These are phyloP conservation scores for Plasmodium blacklocki DNA, from an alignment of 169 alveolate genomes.

Conservation along the genomic window DNA sequence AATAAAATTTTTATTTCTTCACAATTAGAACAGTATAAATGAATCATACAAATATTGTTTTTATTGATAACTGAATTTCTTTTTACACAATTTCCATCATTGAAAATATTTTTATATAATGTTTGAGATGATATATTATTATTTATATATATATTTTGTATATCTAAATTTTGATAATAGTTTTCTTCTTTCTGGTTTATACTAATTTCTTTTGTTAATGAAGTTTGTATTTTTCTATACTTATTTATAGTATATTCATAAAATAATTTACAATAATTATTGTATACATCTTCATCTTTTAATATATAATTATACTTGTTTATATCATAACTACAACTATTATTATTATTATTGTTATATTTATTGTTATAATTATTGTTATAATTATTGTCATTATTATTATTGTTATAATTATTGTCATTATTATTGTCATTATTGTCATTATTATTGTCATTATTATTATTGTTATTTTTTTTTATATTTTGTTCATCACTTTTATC, in stretches of 20 bases:
- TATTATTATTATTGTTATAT: background rate
- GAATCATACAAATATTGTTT: constrained; percentile 34
- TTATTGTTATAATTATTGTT: background rate
- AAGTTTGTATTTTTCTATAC: constrained; percentile 7
- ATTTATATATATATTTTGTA: no score
- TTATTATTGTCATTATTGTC: no score
- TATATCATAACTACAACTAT: constrained; percentile 1
- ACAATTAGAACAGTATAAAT: constrained; percentile 37
- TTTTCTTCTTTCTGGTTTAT: background rate
- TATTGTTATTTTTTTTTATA: background rate
- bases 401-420: no score
- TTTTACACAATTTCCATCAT: background rate
- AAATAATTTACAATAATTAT: constrained; percentile 59
- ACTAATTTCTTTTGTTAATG: no score
- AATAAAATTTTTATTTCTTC: constrained; percentile 50
- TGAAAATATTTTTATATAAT: no score
- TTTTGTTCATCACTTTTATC: background rate
- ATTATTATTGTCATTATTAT: background rate
- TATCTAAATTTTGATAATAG: constrained; percentile 1
- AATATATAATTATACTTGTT: constrained; percentile 42
- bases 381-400: background rate
- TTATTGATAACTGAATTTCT: constrained; percentile 10
- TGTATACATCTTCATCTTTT: constrained; percentile 44
- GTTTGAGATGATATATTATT: no score
- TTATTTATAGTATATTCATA: constrained; percentile 42